These are phyloP conservation scores for Diospyros kaki DNA, from an alignment of 148 eudicot genomes.

Conservation along the genomic window DNA sequence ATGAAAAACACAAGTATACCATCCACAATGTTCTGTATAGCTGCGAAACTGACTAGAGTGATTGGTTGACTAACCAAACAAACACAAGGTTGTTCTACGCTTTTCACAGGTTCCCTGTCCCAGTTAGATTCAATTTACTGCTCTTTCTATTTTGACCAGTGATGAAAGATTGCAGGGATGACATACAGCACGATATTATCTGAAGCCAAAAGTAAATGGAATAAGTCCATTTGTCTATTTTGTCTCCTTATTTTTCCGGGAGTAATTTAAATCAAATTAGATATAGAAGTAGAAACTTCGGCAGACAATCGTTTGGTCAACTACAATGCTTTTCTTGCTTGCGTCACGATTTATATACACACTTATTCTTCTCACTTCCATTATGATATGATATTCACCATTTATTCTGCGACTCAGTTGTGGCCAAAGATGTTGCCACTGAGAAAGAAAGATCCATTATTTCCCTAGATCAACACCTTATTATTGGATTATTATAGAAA, in stretches of 20 bases:
- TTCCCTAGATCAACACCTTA: background rate
- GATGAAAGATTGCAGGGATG: background rate
- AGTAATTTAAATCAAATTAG: background rate
- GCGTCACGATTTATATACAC: background rate
- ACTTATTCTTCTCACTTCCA: constrained; percentile 8
- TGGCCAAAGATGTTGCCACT: constrained; percentile 16
- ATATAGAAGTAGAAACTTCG: background rate
- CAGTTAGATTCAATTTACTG: background rate
- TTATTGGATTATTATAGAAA: background rate
- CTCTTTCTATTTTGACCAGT: background rate
- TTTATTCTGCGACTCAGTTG: constrained; percentile 5
- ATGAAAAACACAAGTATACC: background rate
- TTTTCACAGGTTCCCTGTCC: background rate
- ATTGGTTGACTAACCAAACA: background rate
- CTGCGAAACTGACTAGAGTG: background rate
- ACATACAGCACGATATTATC: background rate
- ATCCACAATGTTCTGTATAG: background rate
- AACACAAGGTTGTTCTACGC: background rate
- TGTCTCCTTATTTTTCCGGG: background rate
- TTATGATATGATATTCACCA: background rate
- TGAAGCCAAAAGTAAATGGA: background rate
- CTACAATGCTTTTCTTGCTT: constrained; percentile 10
- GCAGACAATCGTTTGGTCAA: constrained; percentile 9
- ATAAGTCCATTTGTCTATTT: background rate
- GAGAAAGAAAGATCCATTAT: constrained; percentile 1